Evolutionary conservation across 1,139 yeast genomes (phyloP), one percentile per base, ranked within the genome.

Genomic region (Sugiyamaella novakii): DNA sequence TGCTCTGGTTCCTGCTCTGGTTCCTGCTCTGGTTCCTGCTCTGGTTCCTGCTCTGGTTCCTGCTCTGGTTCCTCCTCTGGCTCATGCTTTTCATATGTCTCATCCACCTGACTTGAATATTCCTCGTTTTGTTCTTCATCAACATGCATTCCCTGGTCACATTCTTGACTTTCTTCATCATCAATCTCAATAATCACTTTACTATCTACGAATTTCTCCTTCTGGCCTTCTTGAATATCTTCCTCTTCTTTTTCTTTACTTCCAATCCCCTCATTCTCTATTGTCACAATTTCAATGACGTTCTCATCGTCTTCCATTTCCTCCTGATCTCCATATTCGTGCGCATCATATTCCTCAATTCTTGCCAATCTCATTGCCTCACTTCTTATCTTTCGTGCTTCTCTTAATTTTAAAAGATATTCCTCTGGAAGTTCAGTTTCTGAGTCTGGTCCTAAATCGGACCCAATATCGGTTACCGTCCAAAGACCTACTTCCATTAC

Each of bases 391-490:
- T 24, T 15, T 11, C 33, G 25, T 11, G 21, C 14, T 19, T 17
- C 19, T 27, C 28, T n/a, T 7, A 27, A 38, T 10, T 38, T 28
- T 4, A 22, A 10, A 4, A 22, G 22, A 31, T 19, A 19, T 11
- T 29, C 25, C 11, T 41, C 35, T 10, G 44, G 44, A n/a, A 41
- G 44, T 15, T 41, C 44, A 10, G 44, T 37, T 15, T 41, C 44
- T 8, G 44, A 41, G 8, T 31, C 44, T 5, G 28, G 37, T n/a
- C 44, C 44, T 17, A 41, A 17, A n/a, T 41, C 44, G 10, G 44
- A 41, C 15, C 36, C 28, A 30, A 41, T 30, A 30, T 31, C 37
- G 34, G 37, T 19, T 5, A 18, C 19, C 12, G 37, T 22, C 44
- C 44, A 30, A 18, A 21, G 29, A 11, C 22, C 44, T 14, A 40